Base-by-base conservation (phyloP, 1,284 basidiomycete genomes). In the Takashimella koratensis region DNA sequence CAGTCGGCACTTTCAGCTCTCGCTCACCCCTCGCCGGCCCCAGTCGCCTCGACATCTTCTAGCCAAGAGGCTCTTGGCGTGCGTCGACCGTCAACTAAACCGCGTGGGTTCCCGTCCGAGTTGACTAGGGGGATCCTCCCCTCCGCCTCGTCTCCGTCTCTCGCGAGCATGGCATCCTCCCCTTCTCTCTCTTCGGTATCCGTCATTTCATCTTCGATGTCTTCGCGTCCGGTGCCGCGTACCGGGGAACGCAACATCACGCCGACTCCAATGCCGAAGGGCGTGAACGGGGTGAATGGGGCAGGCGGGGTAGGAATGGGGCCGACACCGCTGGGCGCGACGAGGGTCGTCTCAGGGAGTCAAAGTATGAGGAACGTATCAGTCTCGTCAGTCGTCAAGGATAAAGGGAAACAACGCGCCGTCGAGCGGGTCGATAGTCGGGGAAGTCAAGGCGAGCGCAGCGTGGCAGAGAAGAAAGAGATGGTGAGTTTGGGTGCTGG, bases 401-500 rank as follows among this genome's bases (percentile, higher is more conserved):
- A 8, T 36, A 36, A 36, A 36, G 30, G 30, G 30, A 36, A 36
- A 36, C 30, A 36, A 16, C 8, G 10, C 16, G 30, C 30, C 30
- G 30, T 8, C 16, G 13, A 24, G 20, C 41, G 41, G 4, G 39
- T n/a, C n/a, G n/a, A n/a, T 23, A 48, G 50, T 22, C 19, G 42
- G 49, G n/a, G 57, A 50, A 25, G 50, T 22, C 16, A 42, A 47
- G 41, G 42, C 13, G 42, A 30, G 47, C 49, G 60, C 22, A 45
- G 84, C 22, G 90, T 85, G 27, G 85, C 88, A 54, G 87, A 93
- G 77, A 93, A 93, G 79, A 91, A 88, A 75, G 83, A 84, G 68
- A 73, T 89, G 42, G 70, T 72, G 54, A 66, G 70, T 64, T 3
- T 16, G 8, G 20, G 22, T 23, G 46, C 27, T n/a, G n/a, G n/a